A percentile compares a stretch with the other conserved stretches of the same genome.
Evolutionary conservation across 345 rosid genomes (phyloP).

Genomic region (Populus pruinosa): DNA sequence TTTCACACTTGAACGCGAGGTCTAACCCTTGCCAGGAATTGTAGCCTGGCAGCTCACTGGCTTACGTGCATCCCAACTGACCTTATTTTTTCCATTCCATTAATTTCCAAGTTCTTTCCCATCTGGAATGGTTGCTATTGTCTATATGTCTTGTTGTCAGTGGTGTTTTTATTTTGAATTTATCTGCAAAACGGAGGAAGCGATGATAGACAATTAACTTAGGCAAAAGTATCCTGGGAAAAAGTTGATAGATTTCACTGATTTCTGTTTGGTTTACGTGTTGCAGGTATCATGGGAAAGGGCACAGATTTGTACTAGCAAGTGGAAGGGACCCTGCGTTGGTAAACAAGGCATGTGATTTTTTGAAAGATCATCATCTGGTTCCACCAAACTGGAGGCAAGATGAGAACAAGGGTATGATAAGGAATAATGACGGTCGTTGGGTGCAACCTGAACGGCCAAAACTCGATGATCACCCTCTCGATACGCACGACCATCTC

Average conservation of each 20-base stretch:
- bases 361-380: constrained; percentile 66
- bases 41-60: not conserved
- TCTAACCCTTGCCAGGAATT: not conserved
- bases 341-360: constrained; percentile 76
- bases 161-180: too few relatives aligned
- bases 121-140: too few relatives aligned
- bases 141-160: too few relatives aligned
- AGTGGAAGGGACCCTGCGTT: constrained; percentile 74
- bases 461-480: constrained; percentile 59
- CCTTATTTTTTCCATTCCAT: too few relatives aligned
- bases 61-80: too few relatives aligned
- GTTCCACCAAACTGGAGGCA: constrained; percentile 87
- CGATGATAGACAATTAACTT: too few relatives aligned
- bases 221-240: too few relatives aligned
- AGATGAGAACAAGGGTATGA: constrained; percentile 72
- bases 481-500: constrained; percentile 50
- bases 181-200: too few relatives aligned
- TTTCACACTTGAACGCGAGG: not conserved
- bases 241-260: not conserved
- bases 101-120: too few relatives aligned
- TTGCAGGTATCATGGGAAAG: constrained; percentile 72
- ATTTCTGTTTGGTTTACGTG: not conserved
- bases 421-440: constrained; percentile 59
- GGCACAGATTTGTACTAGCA: constrained; percentile 59
- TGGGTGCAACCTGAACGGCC: constrained; percentile 79